Evolutionary conservation across 192 early-diverging fungal species (phyloP), one percentile per base, ranked within the genome.

Genomic region (Coemansia sp.): DNA sequence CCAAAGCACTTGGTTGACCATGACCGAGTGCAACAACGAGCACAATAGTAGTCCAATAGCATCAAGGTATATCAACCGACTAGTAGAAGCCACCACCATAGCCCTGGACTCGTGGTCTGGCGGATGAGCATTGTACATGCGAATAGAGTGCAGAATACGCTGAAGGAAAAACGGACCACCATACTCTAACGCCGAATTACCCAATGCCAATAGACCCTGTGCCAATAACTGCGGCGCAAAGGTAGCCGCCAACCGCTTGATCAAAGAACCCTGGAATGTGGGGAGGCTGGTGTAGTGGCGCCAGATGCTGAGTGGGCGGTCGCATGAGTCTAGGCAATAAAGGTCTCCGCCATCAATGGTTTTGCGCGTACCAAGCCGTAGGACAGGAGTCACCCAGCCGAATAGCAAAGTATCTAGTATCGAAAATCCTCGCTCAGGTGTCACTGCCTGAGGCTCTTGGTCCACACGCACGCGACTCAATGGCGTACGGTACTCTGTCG

Each of bases 311-410:
- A 80, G 73, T 17, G 89, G 87, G 44, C 73, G 78, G 66, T 93
- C 89, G 26, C 53, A 47, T 7, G 72, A 16, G 16, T 78, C 71
- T 40, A 95, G 77, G 26, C 87, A 76, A 55, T 86, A 87, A 33
- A 95, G 71, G 50, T 95, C 91, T 42, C 84, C 70, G 38, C 85
- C 71, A 28, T 82, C 82, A 10, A 95, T 82, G 3, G 84, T 73
- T n/a, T 78, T 50, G 28, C 68, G 69, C 42, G 84, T 85, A 40
- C 85, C 91, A 19, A 86, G 72, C 3, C 85, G 73, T 67, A 95
- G 80, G 6, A 95, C 67, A 9, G 85, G 75, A 65, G 87, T 90
- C 19, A 89, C 75, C 86, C 89, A 91, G 42, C 69, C 58, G 68
- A 91, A 94, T 8, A 59, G 40, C 53, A 82, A 63, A 23, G 46